These are phyloP conservation scores for Penicillium sp. DNA, from an alignment of 2,329 filamentous ascomycete genomes.

Conservation along the genomic window DNA sequence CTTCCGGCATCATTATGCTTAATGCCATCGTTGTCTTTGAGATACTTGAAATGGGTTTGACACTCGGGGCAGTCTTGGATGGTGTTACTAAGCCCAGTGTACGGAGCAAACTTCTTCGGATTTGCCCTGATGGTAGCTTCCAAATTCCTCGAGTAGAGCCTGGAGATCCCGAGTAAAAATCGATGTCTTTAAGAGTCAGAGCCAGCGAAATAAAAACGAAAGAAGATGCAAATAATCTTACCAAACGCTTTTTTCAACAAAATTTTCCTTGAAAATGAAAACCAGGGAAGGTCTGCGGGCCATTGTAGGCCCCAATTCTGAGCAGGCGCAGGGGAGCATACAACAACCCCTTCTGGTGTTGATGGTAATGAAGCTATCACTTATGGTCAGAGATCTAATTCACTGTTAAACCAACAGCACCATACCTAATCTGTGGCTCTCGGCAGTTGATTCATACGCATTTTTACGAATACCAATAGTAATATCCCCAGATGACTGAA, in stretches of 20 bases:
- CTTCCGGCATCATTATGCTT: background rate
- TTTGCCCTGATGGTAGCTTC: no score
- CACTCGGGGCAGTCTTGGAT: background rate
- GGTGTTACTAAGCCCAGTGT: no score
- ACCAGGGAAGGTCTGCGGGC: background rate
- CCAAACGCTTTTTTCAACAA: background rate
- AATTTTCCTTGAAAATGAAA: background rate
- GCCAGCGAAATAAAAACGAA: background rate
- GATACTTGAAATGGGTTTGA: background rate
- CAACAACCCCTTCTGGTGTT: background rate
- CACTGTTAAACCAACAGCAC: no score
- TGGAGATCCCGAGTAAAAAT: no score
- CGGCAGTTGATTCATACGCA: background rate
- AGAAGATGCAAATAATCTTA: background rate
- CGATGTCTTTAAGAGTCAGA: no score
- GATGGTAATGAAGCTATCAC: background rate
- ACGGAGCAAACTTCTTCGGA: no score
- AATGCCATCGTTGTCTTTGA: background rate
- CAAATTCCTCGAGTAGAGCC: no score
- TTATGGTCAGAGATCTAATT: background rate
- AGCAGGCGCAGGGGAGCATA: background rate
- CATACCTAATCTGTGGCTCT: background rate
- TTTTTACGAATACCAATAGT: background rate
- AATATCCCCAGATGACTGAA: background rate
- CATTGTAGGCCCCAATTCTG: background rate